Evolutionary conservation across 106 monocot genomes (phyloP), one percentile per base, ranked within the genome.

Genomic region (Dioscorea dumetorum): DNA sequence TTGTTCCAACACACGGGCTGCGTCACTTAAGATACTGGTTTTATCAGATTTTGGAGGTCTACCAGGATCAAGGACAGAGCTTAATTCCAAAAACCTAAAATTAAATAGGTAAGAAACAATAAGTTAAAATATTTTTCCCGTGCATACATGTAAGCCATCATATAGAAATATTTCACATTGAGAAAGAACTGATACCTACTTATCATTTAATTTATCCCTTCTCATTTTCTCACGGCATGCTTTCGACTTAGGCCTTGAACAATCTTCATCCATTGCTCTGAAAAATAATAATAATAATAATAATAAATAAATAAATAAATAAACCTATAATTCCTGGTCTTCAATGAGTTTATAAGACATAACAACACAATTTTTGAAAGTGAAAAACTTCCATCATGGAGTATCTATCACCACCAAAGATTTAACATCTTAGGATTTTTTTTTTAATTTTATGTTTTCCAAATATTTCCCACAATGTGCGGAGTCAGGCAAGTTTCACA

Each of bases 211-310:
- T 70, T 57, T 83, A 50, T 90, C 83, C n/a, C 90, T 64, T 21
- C 90, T 67, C 74, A 90, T 73, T 72, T 90, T 90, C 68, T 90
- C 90, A 34, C 90, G 83, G 20, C 86, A 90, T 16, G 90, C 90
- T 69, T 90, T 90, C 57, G 90, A 85, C 58, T 81, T 90, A 24
- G 78, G 33, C 57, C 72, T 69, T 22, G 58, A 15, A n/a, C 77
- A 81, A 28, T 63, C 19, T 32, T 83, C 83, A 54, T 86, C 78
- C 67, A 75, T 80, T 76, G 58, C 49, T 64, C 83, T 86, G 80
- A 24, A n/a, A n/a, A n/a, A n/a, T n/a, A n/a, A n/a, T n/a, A n/a
- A n/a, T n/a, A n/a, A n/a, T n/a, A n/a, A n/a, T n/a, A n/a, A n/a
- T n/a, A n/a, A n/a, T n/a, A n/a, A n/a, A n/a, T n/a, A n/a, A n/a